These are phyloP conservation scores for Oehlia diaphana DNA, from an alignment of 192 early-diverging fungal genomes.

Conservation along the genomic window DNA sequence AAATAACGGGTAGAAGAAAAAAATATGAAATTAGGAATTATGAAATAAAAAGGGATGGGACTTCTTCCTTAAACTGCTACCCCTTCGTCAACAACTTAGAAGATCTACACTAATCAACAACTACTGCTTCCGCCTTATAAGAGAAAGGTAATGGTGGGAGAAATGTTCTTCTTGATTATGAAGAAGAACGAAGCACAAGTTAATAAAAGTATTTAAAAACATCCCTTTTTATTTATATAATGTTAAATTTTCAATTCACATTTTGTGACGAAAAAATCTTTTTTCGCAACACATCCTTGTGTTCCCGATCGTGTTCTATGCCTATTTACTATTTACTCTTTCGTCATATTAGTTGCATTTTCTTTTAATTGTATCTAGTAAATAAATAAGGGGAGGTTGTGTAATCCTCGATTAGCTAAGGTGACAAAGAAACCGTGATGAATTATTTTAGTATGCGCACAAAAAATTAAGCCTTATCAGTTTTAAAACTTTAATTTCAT, in stretches of 20 bases:
- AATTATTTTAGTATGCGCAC: no score
- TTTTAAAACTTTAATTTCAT: no score
- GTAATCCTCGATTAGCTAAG: no score
- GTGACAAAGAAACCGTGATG: no score
- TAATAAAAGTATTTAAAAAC: not conserved
- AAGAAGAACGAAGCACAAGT: not conserved
- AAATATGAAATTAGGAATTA: not conserved
- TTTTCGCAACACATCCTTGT: not conserved
- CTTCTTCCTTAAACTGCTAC: constrained; percentile 18
- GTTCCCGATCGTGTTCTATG: not conserved
- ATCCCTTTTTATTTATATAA: constrained; percentile 1
- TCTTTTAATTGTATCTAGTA: no score
- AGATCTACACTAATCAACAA: constrained; percentile 20
- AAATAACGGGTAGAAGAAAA: not conserved
- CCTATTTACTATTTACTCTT: no score
- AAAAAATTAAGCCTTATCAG: no score
- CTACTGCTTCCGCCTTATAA: constrained; percentile 22
- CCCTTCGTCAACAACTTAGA: constrained; percentile 19
- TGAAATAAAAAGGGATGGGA: constrained; percentile 6
- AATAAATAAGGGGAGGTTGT: no score
- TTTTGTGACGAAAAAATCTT: not conserved
- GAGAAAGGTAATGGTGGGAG: not conserved
- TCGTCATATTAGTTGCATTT: no score
- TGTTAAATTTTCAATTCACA: not conserved
- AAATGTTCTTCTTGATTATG: not conserved